Conservation (phyloP, 1,139 yeast species). For the Taiozyma sp. region DNA sequence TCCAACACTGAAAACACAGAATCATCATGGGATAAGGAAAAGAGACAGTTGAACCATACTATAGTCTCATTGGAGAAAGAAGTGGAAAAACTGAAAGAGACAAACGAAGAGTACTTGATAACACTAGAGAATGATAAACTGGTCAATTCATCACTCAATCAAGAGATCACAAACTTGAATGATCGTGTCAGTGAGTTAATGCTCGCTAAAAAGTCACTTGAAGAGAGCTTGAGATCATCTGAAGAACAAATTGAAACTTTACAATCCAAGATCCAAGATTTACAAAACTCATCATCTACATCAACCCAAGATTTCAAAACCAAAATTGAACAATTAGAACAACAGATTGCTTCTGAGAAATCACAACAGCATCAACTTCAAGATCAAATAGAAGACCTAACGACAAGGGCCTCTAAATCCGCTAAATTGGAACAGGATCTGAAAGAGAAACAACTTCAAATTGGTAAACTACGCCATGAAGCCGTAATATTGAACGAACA, state of each 20-base stretch:
- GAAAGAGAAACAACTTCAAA: constrained; percentile 71
- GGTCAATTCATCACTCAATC: constrained; percentile 37
- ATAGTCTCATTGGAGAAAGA: constrained; percentile 6
- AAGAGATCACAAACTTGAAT: constrained; percentile 27
- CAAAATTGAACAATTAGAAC: constrained; percentile 6
- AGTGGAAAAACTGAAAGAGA: constrained; percentile 32
- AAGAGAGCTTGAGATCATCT: constrained; percentile 17
- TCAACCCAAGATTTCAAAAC: constrained; percentile 5
- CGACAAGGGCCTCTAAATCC: constrained; percentile 10
- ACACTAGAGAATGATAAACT: constrained; percentile 44
- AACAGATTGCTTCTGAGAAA: constrained; percentile 7
- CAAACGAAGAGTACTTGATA: constrained; percentile 43
- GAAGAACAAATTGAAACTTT: constrained; percentile 15
- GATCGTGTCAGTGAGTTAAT: constrained; percentile 23
- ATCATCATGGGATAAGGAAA: constrained; percentile 41
- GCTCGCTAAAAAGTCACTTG: constrained; percentile 2
- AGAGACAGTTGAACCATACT: constrained; percentile 25
- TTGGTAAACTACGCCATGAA: constrained; percentile 92
- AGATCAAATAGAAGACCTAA: constrained; percentile 12
- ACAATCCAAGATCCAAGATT: not conserved
- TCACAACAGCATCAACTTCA: constrained; percentile 18
- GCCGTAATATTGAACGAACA: constrained; percentile 95
- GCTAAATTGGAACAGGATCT: constrained; percentile 44
- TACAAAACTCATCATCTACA: not conserved
- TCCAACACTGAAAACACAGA: constrained; percentile 41